Base-by-base conservation (phyloP, 805 yeast species). In the Saturnispora serradocipensis region DNA sequence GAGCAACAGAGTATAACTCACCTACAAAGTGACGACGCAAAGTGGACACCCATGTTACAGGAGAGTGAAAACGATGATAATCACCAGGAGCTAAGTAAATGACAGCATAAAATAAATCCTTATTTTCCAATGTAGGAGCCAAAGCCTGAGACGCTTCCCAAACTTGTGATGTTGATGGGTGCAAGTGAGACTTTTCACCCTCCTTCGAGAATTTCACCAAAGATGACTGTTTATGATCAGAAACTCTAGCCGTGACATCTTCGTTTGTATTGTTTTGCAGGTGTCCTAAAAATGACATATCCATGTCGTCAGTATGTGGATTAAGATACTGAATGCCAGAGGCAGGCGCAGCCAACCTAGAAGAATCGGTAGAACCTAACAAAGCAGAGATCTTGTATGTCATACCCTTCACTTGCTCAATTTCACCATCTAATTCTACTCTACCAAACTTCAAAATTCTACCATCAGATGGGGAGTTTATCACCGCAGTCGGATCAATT, bases 61-160 rank as follows among this genome's bases (percentile, higher is more conserved):
- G 99, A 10, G 98, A 88, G 66, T 93, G 99, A 71, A 84, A 93
- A 56, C 95, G 84, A 68, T 93, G 99, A 68, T 93, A 93, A 66
- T 93, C 99, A 39, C 99, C 99, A 0, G 99, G 99, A 0, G 98
- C 97, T 50, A 93, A 74, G 65, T 93, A 93, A 18, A 93, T 88
- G 18, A 93, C 99, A 1, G 96, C 84, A 67, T 84, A 93, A 62
- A 76, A 91, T 52, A 93, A 72, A 58, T 81, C 78, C 50, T 81
- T 85, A 42, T 77, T 76, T 22, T 66, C 60, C 22, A 72, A 65
- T 34, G 66, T n/a, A 54, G 53, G 16, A 51, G 53, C 15, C 49
- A 57, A 27, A 3, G 51, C 56, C 34, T 58, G 54, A 67, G 51
- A 39, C 47, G 51, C 51, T 49, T 56, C 39, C 56, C 63, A 40